Percentiles rank a stretch among this genome's conserved stretches.
These are phyloP conservation scores for Balakata baccata DNA, from an alignment of 345 rosid species.

Conservation along the genomic window DNA sequence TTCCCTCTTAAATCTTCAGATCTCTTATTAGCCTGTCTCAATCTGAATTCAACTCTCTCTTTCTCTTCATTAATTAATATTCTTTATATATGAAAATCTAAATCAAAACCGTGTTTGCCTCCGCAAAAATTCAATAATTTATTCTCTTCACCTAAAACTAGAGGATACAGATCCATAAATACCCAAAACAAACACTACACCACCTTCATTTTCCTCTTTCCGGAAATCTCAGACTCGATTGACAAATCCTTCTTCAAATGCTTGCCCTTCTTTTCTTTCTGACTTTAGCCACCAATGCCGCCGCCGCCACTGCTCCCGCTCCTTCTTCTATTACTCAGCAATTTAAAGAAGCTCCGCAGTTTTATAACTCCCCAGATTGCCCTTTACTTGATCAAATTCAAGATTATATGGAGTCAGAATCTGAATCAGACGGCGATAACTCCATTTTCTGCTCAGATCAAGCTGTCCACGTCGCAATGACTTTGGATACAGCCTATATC, in stretches of 20 bases:
- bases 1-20: no score
- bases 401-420: not conserved
- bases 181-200: no score
- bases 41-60: no score
- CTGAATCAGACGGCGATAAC: slow-evolving; percentile 21
- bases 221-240: not conserved
- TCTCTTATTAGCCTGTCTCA: no score
- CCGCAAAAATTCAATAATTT: not conserved
- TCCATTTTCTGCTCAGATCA: slow-evolving; percentile 56
- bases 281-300: slow-evolving; percentile 13
- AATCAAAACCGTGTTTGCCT: slow-evolving; percentile 4
- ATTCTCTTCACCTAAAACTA: not conserved
- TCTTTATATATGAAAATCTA: not conserved
- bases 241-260: not conserved
- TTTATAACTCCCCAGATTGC: slow-evolving; percentile 81
- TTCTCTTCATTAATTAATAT: no score
- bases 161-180: not conserved
- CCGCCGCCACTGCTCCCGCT: slow-evolving; percentile 17
- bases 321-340: slow-evolving; percentile 33
- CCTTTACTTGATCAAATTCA: slow-evolving; percentile 32
- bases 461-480: slow-evolving; percentile 90
- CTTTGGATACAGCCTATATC: slow-evolving; percentile 75
- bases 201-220: not conserved
- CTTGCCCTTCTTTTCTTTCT: slow-evolving; percentile 1
- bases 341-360: slow-evolving; percentile 91